These are phyloP conservation scores for Tetrapisispora arboricola DNA, from an alignment of 805 yeast species.

Conservation along the genomic window DNA sequence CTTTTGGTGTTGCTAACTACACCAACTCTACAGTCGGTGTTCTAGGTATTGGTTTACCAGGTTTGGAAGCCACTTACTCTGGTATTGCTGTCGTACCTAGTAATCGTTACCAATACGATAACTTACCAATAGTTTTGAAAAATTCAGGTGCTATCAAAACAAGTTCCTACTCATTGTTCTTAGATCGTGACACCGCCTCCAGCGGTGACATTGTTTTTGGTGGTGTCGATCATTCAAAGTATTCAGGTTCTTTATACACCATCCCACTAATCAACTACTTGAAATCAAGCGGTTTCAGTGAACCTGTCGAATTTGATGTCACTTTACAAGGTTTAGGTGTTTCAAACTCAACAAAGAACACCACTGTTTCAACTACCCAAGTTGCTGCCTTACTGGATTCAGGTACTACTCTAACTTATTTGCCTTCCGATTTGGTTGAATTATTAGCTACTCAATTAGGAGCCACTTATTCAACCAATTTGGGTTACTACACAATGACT, in stretches of 20 bases:
- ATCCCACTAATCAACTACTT: conserved; percentile 40
- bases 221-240: conserved; percentile 58
- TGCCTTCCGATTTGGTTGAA: conserved; percentile 32
- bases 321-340: conserved; percentile 26
- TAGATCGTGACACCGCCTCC: conserved; percentile 35
- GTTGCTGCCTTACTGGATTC: conserved; percentile 41
- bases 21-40: conserved; percentile 35
- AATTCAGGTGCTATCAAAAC: conserved; percentile 45
- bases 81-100: conserved; percentile 15
- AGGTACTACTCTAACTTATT: conserved; percentile 42
- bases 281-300: conserved; percentile 8
- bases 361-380: conserved; percentile 19
- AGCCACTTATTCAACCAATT: conserved; percentile 33
- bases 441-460: conserved; percentile 32
- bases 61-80: conserved; percentile 51
- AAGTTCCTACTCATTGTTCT: conserved; percentile 51
- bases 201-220: conserved; percentile 60
- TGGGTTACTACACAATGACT: conserved; percentile 38
- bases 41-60: conserved; percentile 43
- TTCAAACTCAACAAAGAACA: conserved; percentile 20
- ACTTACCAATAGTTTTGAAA: conserved; percentile 55
- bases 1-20: conserved; percentile 26
- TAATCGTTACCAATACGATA: conserved; percentile 48
- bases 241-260: conserved; percentile 39
- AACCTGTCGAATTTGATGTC: conserved; percentile 18